phyloP scores from a whole-genome alignment of 2,329 filamentous ascomycete species.

The Penicillium olsonii region DNA sequence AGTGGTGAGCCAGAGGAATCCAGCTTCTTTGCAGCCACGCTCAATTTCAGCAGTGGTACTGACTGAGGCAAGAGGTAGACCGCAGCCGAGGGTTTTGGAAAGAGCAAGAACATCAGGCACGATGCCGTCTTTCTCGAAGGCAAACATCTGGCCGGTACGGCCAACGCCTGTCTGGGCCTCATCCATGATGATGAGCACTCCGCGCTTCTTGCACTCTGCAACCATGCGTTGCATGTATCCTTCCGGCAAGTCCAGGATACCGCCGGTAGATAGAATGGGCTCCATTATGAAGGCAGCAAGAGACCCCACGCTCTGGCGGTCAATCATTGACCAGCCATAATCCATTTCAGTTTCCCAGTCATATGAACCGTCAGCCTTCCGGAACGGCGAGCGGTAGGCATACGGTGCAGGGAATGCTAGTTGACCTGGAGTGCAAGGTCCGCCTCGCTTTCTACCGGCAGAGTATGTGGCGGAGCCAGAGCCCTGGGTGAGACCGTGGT shows the following conservation, averaged over 20 bases:
- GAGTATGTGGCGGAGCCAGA: constrained; percentile 51
- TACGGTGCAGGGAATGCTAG: constrained; percentile 62
- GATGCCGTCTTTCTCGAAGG: constrained; percentile 54
- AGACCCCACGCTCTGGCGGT: constrained; percentile 61
- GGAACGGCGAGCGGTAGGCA: constrained; percentile 63
- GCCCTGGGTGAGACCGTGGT: constrained; percentile 62
- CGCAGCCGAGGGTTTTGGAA: constrained; percentile 63
- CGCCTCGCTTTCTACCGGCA: constrained; percentile 21
- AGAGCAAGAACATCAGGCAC: constrained; percentile 62
- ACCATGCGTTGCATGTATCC: constrained; percentile 62
- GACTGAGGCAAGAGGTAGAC: constrained; percentile 60
- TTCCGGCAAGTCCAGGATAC: constrained; percentile 60
- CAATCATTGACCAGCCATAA: constrained; percentile 63
- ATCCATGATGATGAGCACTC: constrained; percentile 62
- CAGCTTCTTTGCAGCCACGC: constrained; percentile 48
- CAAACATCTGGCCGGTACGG: constrained; percentile 60
- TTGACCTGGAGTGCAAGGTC: constrained; percentile 54
- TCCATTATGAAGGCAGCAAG: constrained; percentile 66
- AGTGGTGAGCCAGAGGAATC: constrained; percentile 62
- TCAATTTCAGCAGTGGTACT: constrained; percentile 58
- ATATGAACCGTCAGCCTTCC: constrained; percentile 59
- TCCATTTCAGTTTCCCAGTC: constrained; percentile 67
- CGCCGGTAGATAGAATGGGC: constrained; percentile 60
- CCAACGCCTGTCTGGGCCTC: constrained; percentile 63
- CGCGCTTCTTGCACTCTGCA: constrained; percentile 8